phyloP scores from a whole-genome alignment of 2,329 filamentous ascomycete genomes.

The Chlorencoelia australis region DNA sequence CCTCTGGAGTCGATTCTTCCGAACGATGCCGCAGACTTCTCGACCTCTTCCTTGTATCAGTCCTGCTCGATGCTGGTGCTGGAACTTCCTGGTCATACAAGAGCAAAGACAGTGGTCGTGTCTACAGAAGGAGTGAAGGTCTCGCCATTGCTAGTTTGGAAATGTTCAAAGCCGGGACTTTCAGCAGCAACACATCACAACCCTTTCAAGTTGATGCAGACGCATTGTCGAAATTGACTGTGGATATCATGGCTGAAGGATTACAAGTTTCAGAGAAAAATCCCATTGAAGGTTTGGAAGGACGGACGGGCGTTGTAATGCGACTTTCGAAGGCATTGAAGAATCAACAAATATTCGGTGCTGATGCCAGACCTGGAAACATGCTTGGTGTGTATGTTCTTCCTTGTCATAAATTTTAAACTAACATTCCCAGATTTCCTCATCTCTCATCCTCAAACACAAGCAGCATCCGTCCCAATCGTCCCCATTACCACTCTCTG shows the following conservation, averaged over 20 bases:
- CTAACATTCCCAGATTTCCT: constrained; percentile 61
- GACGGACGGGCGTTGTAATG: constrained; percentile 69
- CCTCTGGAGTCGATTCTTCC: constrained; percentile 51
- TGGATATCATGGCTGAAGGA: constrained; percentile 65
- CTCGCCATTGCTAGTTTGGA: constrained; percentile 68
- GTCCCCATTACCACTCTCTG: constrained; percentile 81
- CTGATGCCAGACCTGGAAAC: constrained; percentile 77
- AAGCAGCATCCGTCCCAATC: constrained; percentile 80
- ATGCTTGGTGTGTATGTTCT: constrained; percentile 62
- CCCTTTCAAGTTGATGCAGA: constrained; percentile 84
- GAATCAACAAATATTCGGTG: constrained; percentile 76
- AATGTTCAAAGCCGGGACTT: constrained; percentile 89
- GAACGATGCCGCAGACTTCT: constrained; percentile 68
- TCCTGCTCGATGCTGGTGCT: constrained; percentile 78
- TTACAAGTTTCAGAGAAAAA: constrained; percentile 78
- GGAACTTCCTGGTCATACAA: constrained; percentile 89
- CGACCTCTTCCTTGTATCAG: constrained; percentile 71
- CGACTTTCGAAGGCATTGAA: constrained; percentile 66
- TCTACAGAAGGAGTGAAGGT: constrained; percentile 80
- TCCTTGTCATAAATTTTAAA: constrained; percentile 9
- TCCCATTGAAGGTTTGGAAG: constrained; percentile 74
- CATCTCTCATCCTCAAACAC: constrained; percentile 81
- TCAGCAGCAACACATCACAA: constrained; percentile 72
- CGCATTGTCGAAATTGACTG: constrained; percentile 64
- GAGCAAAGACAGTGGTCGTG: constrained; percentile 74